These are phyloP conservation scores for Thielaviopsis cerberus DNA, from an alignment of 2,329 filamentous ascomycete species.

Conservation along the genomic window DNA sequence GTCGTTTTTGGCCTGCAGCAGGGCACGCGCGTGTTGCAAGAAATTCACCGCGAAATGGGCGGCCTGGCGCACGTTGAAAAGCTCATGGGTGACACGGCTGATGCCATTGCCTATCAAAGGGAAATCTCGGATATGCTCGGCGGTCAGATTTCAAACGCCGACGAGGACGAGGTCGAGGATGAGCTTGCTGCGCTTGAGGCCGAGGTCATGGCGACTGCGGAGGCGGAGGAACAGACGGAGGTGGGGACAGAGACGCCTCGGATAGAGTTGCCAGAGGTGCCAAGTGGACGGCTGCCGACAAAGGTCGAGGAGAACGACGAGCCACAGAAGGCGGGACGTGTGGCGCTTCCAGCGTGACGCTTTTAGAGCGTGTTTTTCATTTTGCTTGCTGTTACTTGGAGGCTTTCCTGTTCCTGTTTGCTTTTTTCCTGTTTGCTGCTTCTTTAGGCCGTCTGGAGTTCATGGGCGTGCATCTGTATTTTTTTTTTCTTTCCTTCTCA, in stretches of 20 bases:
- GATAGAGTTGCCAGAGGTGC: constrained; percentile 2
- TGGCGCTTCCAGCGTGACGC: neutral
- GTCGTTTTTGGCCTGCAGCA: constrained; percentile 83
- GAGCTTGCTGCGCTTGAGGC: constrained; percentile 66
- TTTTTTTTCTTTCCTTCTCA: neutral
- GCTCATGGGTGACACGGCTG: constrained; percentile 79
- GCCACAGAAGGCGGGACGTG: neutral
- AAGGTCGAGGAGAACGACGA: neutral
- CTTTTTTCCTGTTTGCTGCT: neutral
- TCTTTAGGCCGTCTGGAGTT: neutral
- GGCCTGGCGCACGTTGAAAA: constrained; percentile 87
- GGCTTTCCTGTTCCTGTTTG: neutral
- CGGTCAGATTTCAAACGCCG: constrained; percentile 74
- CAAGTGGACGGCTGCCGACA: neutral
- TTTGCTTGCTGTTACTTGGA: neutral
- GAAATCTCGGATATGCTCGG: constrained; percentile 86
- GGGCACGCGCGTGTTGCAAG: constrained; percentile 71
- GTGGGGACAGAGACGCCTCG: no score
- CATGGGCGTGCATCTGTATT: neutral
- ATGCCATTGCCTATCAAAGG: constrained; percentile 85
- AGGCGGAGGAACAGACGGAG: no score
- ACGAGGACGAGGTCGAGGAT: constrained; percentile 95
- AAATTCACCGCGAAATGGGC: constrained; percentile 91
- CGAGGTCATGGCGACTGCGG: constrained; percentile 16
- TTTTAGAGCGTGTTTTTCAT: neutral